Evolutionary conservation across 2,329 filamentous ascomycete genomes (phyloP).

Genomic region (Teratosphaeria zuluensis): DNA sequence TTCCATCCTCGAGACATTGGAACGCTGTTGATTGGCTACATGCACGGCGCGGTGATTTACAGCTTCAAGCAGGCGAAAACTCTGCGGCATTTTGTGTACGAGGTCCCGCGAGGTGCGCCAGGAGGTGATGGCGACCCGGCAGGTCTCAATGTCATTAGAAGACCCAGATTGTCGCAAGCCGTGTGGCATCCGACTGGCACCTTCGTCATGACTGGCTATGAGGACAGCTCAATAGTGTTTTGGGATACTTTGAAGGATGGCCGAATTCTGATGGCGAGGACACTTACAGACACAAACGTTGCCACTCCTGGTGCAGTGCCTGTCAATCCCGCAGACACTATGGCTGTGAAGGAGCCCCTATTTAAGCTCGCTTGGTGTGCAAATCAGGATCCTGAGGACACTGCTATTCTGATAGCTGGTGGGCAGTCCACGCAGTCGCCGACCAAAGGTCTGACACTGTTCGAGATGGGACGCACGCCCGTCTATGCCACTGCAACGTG

Average conservation of each 20-base stretch:
- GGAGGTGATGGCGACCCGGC: constrained; percentile 63
- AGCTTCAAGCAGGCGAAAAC: constrained; percentile 87
- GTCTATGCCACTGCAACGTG: constrained; percentile 86
- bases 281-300: constrained; percentile 62
- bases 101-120: constrained; percentile 68
- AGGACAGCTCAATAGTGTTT: constrained; percentile 84
- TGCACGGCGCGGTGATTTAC: constrained; percentile 77
- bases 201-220: constrained; percentile 76
- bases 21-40: constrained; percentile 82
- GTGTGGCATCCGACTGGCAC: constrained; percentile 93
- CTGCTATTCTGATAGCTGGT: constrained; percentile 75
- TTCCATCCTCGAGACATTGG: constrained; percentile 90
- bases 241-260: constrained; percentile 80
- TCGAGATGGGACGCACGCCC: constrained; percentile 82
- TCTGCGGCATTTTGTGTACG: constrained; percentile 72
- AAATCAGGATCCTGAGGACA: constrained; percentile 87
- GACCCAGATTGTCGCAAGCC: constrained; percentile 69
- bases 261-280: constrained; percentile 72
- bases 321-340: constrained; percentile 33
- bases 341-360: constrained; percentile 62
- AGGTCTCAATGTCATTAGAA: constrained; percentile 52
- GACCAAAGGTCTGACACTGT: constrained; percentile 71
- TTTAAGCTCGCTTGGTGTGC: constrained; percentile 83
- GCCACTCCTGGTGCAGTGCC: constrained; percentile 47
- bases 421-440: constrained; percentile 59